Evolutionary conservation across 176 grass and related monocot genomes (phyloP).

Genomic region (Hordeum vulgare): MorexV3_pseudomolecules_assembly NC_058518.1:424305721-424306220

Average conservation of each 20-base stretch:
- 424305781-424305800: background rate
- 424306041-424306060: background rate
- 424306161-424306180: background rate
- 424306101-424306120: background rate
- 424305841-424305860: background rate
- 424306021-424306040: background rate
- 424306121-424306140: constrained; percentile 18
- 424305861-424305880: background rate
- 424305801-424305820: background rate
- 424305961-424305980: background rate
- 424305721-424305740: background rate
- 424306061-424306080: background rate
- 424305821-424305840: background rate
- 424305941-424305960: background rate
- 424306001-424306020: background rate
- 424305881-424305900: background rate
- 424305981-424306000: background rate
- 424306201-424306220: background rate
- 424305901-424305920: background rate
- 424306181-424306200: background rate
- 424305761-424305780: background rate
- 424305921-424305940: background rate
- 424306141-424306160: constrained; percentile 27
- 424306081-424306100: background rate
- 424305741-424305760: background rate